A percentile compares a stretch with the other conserved stretches of the same genome.
phyloP scores from a whole-genome alignment of 768 basidiomycete species.

The Austroboletus eburneus region DNA sequence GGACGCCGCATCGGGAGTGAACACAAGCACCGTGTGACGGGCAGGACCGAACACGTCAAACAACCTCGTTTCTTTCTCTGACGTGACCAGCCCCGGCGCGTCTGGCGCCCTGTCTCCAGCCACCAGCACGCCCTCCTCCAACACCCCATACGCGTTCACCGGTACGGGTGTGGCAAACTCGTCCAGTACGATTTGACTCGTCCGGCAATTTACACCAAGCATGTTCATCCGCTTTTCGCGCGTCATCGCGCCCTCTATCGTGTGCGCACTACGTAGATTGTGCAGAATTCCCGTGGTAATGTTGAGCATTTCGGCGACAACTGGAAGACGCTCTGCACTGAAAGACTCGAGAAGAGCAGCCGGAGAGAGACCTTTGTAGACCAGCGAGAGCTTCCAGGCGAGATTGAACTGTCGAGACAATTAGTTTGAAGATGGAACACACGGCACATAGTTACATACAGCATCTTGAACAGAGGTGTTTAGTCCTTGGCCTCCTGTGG shows the following conservation, averaged over 20 bases:
- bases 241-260: not conserved
- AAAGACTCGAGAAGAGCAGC: conserved; percentile 39
- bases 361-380: conserved; percentile 34
- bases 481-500: conserved; percentile 31
- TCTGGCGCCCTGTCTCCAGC: conserved; percentile 47
- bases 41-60: conserved; percentile 22
- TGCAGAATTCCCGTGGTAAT: conserved; percentile 30
- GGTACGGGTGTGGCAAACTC: conserved; percentile 24
- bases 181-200: conserved; percentile 35
- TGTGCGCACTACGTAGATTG: not conserved
- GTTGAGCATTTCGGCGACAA: conserved; percentile 44
- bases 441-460: conserved; percentile 23
- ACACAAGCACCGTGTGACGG: conserved; percentile 30
- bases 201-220: conserved; percentile 35
- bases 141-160: conserved; percentile 9
- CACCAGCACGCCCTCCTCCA: conserved; percentile 25
- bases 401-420: conserved; percentile 35
- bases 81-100: conserved; percentile 30
- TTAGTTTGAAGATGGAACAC: not conserved
- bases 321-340: conserved; percentile 41
- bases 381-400: conserved; percentile 43
- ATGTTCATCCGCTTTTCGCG: conserved; percentile 13
- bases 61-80: conserved; percentile 9
- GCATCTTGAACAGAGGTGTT: conserved; percentile 38
- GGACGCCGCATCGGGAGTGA: conserved; percentile 10